phyloP scores from a whole-genome alignment of 2,329 filamentous ascomycete genomes.

The Colletotrichum shisoi region DNA sequence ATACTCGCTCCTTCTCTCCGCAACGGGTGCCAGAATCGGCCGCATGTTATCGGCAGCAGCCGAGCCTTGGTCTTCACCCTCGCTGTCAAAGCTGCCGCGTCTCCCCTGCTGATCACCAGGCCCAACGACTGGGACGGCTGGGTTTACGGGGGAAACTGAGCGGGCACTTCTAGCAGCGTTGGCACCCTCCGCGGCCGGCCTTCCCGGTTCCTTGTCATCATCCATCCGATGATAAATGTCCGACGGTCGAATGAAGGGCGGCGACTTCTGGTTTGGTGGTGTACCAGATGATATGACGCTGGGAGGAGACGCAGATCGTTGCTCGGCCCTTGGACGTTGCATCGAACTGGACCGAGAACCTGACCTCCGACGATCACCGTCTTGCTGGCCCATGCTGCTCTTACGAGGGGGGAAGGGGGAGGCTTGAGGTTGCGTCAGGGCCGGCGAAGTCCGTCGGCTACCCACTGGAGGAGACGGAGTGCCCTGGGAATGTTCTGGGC shows the following conservation, averaged over 20 bases:
- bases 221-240: constrained; percentile 79
- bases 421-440: constrained; percentile 41
- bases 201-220: constrained; percentile 69
- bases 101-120: constrained; percentile 32
- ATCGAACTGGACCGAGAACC: constrained; percentile 46
- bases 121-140: constrained; percentile 22
- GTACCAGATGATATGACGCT: constrained; percentile 47
- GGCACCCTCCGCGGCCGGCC: constrained; percentile 65
- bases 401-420: constrained; percentile 67
- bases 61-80: constrained; percentile 32
- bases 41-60: constrained; percentile 37
- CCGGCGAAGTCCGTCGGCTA: constrained; percentile 20
- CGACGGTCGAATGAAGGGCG: constrained; percentile 74
- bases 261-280: constrained; percentile 61
- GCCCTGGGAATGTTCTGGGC: constrained; percentile 25
- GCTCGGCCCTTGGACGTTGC: constrained; percentile 47
- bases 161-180: constrained; percentile 21
- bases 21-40: constrained; percentile 60
- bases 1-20: constrained; percentile 67
- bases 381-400: constrained; percentile 65
- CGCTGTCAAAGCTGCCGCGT: constrained; percentile 1
- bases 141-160: constrained; percentile 16
- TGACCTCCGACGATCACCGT: constrained; percentile 42
- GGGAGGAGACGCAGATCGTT: constrained; percentile 53
- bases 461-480: constrained; percentile 28